These are phyloP conservation scores for Brassica incana DNA, from an alignment of 345 rosid genomes.

Conservation along the genomic window DNA sequence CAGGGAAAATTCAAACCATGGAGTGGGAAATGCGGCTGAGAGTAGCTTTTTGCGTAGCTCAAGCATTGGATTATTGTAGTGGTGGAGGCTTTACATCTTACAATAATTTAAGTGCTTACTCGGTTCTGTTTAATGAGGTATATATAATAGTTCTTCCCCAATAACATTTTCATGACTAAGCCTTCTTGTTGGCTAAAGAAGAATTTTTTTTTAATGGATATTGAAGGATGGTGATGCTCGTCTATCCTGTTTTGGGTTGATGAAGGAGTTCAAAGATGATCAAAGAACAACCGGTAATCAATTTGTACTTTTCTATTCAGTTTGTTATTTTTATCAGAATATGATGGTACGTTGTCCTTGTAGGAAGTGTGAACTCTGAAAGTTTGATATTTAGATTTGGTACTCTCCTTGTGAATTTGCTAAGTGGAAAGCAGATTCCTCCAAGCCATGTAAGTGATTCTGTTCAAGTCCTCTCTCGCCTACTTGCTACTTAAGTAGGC, in stretches of 20 bases:
- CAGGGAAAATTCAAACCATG: conserved; percentile 81
- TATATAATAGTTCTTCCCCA: neutral
- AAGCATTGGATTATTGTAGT: conserved; percentile 76
- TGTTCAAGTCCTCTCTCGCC: conserved; percentile 1
- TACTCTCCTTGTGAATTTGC: conserved; percentile 68
- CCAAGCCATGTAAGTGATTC: conserved; percentile 73
- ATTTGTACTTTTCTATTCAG: neutral
- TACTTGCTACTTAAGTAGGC: neutral
- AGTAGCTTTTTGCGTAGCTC: conserved; percentile 72
- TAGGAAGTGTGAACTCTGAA: conserved; percentile 77
- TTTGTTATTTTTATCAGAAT: neutral
- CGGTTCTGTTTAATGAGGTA: conserved; percentile 91
- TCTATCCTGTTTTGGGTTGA: conserved; percentile 89
- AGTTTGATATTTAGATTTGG: conserved; percentile 76
- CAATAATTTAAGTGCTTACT: conserved; percentile 76
- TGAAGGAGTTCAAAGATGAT: conserved; percentile 71
- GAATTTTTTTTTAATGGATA: neutral
- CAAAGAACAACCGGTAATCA: conserved; percentile 65
- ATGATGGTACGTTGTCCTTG: conserved; percentile 15
- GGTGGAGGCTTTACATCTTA: conserved; percentile 63
- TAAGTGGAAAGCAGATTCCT: conserved; percentile 81
- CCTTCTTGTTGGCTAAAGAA: neutral
- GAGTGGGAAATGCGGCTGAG: conserved; percentile 79
- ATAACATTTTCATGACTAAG: conserved; percentile 4
- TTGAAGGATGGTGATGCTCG: conserved; percentile 85